These are phyloP conservation scores for Phytopythium delawarense DNA, from an alignment of 352 stramenopile species.

Conservation along the genomic window DNA sequence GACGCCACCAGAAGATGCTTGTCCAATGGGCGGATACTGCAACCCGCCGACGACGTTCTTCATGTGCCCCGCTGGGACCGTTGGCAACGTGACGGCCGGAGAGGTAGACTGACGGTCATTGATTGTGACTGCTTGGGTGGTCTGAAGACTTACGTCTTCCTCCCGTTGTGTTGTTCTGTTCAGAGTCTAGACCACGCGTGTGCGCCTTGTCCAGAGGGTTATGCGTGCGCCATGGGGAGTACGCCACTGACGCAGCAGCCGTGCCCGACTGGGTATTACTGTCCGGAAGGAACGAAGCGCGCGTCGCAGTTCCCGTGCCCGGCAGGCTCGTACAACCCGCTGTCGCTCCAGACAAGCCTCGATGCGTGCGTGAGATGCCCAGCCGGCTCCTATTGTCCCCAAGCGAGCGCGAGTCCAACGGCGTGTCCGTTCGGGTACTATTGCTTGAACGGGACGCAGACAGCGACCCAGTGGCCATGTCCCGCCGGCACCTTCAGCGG, in stretches of 20 bases:
- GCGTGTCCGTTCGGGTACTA: slow-evolving; percentile 80
- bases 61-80: slow-evolving; percentile 83
- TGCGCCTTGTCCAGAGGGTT: slow-evolving; percentile 61
- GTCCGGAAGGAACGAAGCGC: slow-evolving; percentile 60
- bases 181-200: slow-evolving; percentile 82
- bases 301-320: slow-evolving; percentile 79
- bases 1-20: slow-evolving; percentile 82
- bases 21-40: slow-evolving; percentile 86
- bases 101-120: slow-evolving; percentile 28
- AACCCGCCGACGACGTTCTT: slow-evolving; percentile 84
- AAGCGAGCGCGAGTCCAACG: slow-evolving; percentile 38
- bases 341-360: slow-evolving; percentile 38
- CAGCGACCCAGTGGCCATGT: slow-evolving; percentile 77
- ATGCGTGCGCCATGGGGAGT: slow-evolving; percentile 76
- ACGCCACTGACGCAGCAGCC: slow-evolving; percentile 56
- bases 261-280: slow-evolving; percentile 69
- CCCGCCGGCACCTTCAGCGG: slow-evolving; percentile 84
- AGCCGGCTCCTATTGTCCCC: slow-evolving; percentile 57
- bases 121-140: background rate
- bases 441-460: slow-evolving; percentile 67
- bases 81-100: slow-evolving; percentile 77
- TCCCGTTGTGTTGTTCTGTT: background rate
- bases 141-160: background rate
- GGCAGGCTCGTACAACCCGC: slow-evolving; percentile 77
- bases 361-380: slow-evolving; percentile 58